A percentile compares a stretch with the other conserved stretches of the same genome.
Conservation (phyloP, 2,329 filamentous ascomycete genomes). For the Aspergillus ibericus region DNA sequence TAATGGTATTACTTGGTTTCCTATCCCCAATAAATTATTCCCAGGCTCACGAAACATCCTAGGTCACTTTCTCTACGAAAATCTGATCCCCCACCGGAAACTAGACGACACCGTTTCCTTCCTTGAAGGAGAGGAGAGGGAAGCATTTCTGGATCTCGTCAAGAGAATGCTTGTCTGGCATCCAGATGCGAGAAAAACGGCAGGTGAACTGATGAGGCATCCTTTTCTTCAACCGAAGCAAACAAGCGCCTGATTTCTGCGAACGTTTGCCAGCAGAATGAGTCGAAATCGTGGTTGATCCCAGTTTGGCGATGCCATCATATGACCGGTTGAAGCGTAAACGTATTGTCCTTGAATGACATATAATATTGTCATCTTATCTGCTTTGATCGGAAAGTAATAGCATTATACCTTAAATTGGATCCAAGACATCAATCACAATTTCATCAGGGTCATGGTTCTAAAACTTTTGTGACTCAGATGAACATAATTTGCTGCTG, state of each 20-base stretch:
- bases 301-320: slow-evolving; percentile 12
- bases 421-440: no score
- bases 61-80: slow-evolving; percentile 36
- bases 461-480: no score
- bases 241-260: slow-evolving; percentile 23
- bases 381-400: no score
- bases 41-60: slow-evolving; percentile 23
- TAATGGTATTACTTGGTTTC: slow-evolving; percentile 27
- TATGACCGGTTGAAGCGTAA: no score
- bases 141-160: slow-evolving; percentile 32
- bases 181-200: slow-evolving; percentile 28
- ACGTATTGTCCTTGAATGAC: no score
- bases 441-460: no score
- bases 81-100: slow-evolving; percentile 34
- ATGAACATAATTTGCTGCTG: no score
- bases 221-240: slow-evolving; percentile 32
- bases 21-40: slow-evolving; percentile 17
- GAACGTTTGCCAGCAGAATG: slow-evolving; percentile 17
- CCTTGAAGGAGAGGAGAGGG: slow-evolving; percentile 30
- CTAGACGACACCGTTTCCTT: slow-evolving; percentile 30
- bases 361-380: no score
- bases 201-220: slow-evolving; percentile 29
- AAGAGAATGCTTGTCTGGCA: slow-evolving; percentile 35
- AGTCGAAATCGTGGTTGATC: slow-evolving; percentile 11
- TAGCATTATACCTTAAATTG: no score